Base-by-base conservation (phyloP, 1,284 basidiomycete genomes). In the Tylopilus orsonianus region DNA sequence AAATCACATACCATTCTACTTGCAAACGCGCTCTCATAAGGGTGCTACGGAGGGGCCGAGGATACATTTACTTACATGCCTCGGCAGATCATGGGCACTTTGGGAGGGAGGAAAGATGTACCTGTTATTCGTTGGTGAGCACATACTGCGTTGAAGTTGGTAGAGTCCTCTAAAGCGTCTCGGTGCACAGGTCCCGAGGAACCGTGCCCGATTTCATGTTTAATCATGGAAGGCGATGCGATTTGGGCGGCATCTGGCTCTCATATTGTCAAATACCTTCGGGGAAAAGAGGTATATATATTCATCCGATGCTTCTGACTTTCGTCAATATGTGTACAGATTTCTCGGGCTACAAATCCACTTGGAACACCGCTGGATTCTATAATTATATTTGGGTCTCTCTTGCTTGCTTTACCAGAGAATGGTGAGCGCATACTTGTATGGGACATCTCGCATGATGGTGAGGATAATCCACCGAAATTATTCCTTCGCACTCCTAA, bases 31-130 rank as follows among this genome's bases (percentile, higher is more conserved):
- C 53, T 87, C 91, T 3, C 80, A 87, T 62, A 96, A 94, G 67
- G 93, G 93, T 27, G 85, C 91, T 8, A 83, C 87, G 0, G 87
- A 90, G 38, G 89, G 87, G 2, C 91, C 92, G 1, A 78, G 81
- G 40, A 75, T 93, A 50, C 86, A 93, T 57, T 75, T 99, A 41
- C 72, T 97, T 35, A 97, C 94, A 12, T 95, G 91, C 59, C 69
- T 98, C 5, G 96, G 96, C 13, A 82, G 78, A 54, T 85, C 90
- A 57, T 99, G 96, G 96, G 90, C 93, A 18, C 77, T 98, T 69
- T 99, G 96, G 96, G 93, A 97, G 62, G 93, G 93, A 12, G 90
- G 85, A 27, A 91, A 87, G 70, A 94, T 99, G 90, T 81, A 80
- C 14, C 72, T 99, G 40, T 75, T 98, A 39, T 98, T 99, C 66